A percentile compares a stretch with the other conserved stretches of the same genome.
Conservation (phyloP, 768 basidiomycete species). For the Pleurotus citrinopileatus region DNA sequence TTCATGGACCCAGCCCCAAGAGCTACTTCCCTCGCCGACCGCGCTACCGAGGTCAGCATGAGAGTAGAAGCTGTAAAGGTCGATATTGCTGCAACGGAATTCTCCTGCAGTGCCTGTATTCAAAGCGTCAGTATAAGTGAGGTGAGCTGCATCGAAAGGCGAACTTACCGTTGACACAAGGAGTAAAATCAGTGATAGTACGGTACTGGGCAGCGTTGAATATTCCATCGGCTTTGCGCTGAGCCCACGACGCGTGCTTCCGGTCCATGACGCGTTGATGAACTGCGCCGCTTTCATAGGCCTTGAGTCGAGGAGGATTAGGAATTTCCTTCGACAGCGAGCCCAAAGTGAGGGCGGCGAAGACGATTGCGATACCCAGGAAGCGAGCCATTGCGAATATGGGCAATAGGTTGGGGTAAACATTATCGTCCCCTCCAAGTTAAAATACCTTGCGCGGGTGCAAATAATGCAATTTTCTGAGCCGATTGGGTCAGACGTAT, state of each 20-base stretch:
- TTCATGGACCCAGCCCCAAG: constrained; percentile 17
- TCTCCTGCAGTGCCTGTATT: constrained; percentile 8
- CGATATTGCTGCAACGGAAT: constrained; percentile 18
- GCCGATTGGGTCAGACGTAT: too few relatives aligned
- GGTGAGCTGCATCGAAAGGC: too few relatives aligned
- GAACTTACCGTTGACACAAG: constrained; percentile 13
- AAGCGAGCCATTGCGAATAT: constrained; percentile 1
- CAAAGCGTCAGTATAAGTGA: too few relatives aligned
- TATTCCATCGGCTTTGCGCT: constrained; percentile 2
- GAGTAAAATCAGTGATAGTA: constrained; percentile 5
- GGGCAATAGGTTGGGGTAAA: not conserved
- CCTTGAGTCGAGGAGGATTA: constrained; percentile 6
- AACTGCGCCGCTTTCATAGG: constrained; percentile 10
- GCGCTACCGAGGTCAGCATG: constrained; percentile 16
- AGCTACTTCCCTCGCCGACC: constrained; percentile 14
- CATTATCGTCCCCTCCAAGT: too few relatives aligned
- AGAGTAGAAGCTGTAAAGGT: constrained; percentile 16
- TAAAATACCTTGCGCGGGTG: not conserved
- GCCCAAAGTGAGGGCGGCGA: not conserved
- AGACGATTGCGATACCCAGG: not conserved
- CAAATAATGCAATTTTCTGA: not conserved
- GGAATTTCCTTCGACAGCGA: not conserved
- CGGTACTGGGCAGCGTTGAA: constrained; percentile 8
- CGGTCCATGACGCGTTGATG: constrained; percentile 4
- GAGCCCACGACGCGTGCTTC: constrained; percentile 9